A percentile compares a stretch with the other conserved stretches of the same genome.
phyloP scores from a whole-genome alignment of 495 filamentous ascomycete genomes.

The Penicillium diatomitis region DNA sequence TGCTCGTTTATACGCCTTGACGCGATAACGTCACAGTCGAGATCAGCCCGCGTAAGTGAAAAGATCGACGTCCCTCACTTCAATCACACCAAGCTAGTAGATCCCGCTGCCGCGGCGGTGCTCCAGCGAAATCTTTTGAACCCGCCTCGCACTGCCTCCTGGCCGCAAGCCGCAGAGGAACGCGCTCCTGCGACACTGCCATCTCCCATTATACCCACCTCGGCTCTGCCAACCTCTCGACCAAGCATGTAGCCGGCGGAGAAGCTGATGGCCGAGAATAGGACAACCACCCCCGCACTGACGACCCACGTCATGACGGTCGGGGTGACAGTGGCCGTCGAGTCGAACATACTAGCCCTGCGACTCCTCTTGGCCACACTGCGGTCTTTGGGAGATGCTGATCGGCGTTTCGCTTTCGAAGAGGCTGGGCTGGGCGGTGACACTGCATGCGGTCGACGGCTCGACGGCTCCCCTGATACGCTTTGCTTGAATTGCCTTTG shows the following conservation, averaged over 20 bases:
- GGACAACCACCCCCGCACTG: conserved; percentile 82
- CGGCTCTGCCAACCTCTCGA: conserved; percentile 65
- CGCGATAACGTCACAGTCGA: too few species aligned
- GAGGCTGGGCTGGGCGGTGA: conserved; percentile 15
- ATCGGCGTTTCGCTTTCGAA: conserved; percentile 42
- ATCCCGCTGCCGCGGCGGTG: conserved; percentile 24
- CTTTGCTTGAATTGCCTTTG: conserved; percentile 12
- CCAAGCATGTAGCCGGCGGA: conserved; percentile 88
- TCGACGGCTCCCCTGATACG: conserved; percentile 14
- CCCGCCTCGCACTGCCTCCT: conserved; percentile 35
- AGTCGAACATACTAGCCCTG: conserved; percentile 22
- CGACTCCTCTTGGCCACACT: conserved; percentile 48
- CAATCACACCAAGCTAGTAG: conserved; percentile 26
- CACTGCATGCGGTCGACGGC: conserved; percentile 8
- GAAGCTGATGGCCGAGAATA: conserved; percentile 87
- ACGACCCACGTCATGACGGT: conserved; percentile 87
- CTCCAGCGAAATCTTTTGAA: conserved; percentile 39
- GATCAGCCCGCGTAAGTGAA: too few species aligned
- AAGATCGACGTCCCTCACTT: background rate
- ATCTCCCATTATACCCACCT: conserved; percentile 38
- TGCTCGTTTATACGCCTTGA: too few species aligned
- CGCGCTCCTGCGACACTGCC: conserved; percentile 20
- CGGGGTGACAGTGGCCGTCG: conserved; percentile 34
- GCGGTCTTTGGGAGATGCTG: conserved; percentile 45
- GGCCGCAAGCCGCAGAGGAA: conserved; percentile 30